Base-by-base conservation (phyloP, 768 basidiomycete species). In the Serendipita indica region DNA sequence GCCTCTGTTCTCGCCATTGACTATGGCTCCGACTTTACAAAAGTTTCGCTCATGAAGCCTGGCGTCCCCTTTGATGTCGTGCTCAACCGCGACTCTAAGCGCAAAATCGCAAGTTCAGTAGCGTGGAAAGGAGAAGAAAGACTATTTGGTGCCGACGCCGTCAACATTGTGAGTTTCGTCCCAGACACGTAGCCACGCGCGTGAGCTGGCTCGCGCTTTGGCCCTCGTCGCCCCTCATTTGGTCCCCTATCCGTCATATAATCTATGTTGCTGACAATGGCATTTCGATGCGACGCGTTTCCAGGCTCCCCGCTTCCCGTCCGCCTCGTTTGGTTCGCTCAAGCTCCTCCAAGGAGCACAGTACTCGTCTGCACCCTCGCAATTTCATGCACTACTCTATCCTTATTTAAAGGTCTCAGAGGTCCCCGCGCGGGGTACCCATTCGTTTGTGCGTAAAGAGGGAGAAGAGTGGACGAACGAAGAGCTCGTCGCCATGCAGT, bases 21-120 rank as follows among this genome's bases (percentile, higher is more conserved):
- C 81, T 97, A 96, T 79, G 96, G 96, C 68, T 80, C 89, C 16
- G 96, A 98, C 72, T 93, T 84, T 79, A 97, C 93, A 67, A 99
- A 97, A 71, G 89, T 91, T 28, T 93, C 92, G 3, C 74, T 98
- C 60, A 85, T 97, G 77, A 93, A 91, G 67, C 91, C 92, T 1
- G 92, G 90, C 43, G 72, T 88, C 32, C 92, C 94, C 3, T 94
- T 99, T 65, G 96, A 99, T 71, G 89, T 99, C 30, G 77, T 99
- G 27, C 75, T 98, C 59, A 96, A 97, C 74, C 89, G 89, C 69
- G 94, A 97, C 69, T 96, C 92, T 28, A 98, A 97, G 73, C 77
- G 96, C 60, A 98, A 98, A 72, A 89, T 96, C 30, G 84, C 87
- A 63, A 82, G 86, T 14, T 79, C 83, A 1, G 90, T 98, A 0